Evolutionary conservation across 176 grass and related monocot species (phyloP).

Genomic region (Juncus inflexus): DNA sequence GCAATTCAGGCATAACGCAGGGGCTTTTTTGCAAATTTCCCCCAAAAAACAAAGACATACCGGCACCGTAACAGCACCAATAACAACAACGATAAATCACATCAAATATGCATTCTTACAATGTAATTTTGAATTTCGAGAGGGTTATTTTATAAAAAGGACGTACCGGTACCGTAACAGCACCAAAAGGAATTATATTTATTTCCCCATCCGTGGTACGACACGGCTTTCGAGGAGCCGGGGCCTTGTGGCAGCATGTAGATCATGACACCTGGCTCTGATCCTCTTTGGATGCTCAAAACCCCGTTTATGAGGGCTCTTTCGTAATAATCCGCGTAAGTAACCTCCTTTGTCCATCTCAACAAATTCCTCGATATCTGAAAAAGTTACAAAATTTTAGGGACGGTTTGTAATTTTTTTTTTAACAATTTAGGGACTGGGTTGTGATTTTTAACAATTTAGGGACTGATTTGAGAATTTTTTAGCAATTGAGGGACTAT

Average conservation of each 20-base stretch:
- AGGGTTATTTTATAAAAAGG: constrained; percentile 2
- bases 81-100: no score
- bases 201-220: constrained; percentile 82
- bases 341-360: constrained; percentile 87
- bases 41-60: constrained; percentile 29
- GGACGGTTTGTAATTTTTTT: constrained; percentile 1
- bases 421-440: neutral
- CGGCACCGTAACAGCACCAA: constrained; percentile 41
- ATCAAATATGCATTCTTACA: no score
- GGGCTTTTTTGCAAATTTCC: neutral
- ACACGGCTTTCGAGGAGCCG: constrained; percentile 64
- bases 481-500: neutral
- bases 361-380: constrained; percentile 85
- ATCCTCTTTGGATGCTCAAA: constrained; percentile 88
- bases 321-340: constrained; percentile 83
- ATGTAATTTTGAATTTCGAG: neutral
- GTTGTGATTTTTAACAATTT: neutral
- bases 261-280: constrained; percentile 88
- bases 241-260: constrained; percentile 94
- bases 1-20: neutral
- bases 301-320: constrained; percentile 81
- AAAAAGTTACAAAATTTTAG: constrained; percentile 4
- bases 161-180: constrained; percentile 87
- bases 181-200: constrained; percentile 80
- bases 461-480: neutral